Conservation (phyloP, 2,329 filamentous ascomycete species). For the Parastagonospora nodorum region DNA sequence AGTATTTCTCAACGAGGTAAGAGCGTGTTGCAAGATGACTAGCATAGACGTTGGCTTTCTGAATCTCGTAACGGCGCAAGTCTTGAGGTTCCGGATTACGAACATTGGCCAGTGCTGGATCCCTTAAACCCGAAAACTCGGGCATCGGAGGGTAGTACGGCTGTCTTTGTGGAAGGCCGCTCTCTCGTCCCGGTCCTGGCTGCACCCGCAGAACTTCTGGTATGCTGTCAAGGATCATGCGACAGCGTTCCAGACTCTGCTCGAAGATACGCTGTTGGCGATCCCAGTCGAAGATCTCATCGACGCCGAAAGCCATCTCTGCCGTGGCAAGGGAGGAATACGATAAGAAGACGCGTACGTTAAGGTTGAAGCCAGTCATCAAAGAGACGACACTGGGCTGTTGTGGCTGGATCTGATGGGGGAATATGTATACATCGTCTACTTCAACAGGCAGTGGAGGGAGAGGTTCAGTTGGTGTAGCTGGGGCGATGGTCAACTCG, state of each 20-base stretch:
- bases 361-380: slow-evolving; percentile 80
- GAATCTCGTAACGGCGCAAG: slow-evolving; percentile 71
- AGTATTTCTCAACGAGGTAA: slow-evolving; percentile 86
- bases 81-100: slow-evolving; percentile 39
- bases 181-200: slow-evolving; percentile 47
- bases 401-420: slow-evolving; percentile 72
- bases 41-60: slow-evolving; percentile 87
- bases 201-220: slow-evolving; percentile 71
- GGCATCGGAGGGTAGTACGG: slow-evolving; percentile 46
- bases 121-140: slow-evolving; percentile 37
- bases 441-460: slow-evolving; percentile 81
- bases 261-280: slow-evolving; percentile 76
- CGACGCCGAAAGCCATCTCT: slow-evolving; percentile 81
- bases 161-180: slow-evolving; percentile 31
- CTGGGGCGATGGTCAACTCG: slow-evolving; percentile 75
- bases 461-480: slow-evolving; percentile 75
- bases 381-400: slow-evolving; percentile 70
- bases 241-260: slow-evolving; percentile 72
- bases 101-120: slow-evolving; percentile 28
- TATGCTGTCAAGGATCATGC: slow-evolving; percentile 68
- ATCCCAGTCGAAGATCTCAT: slow-evolving; percentile 74
- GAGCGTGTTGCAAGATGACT: slow-evolving; percentile 81
- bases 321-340: slow-evolving; percentile 80
- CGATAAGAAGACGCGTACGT: slow-evolving; percentile 76
- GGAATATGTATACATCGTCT: slow-evolving; percentile 80